These are phyloP conservation scores for Chaetomium tenue DNA, from an alignment of 495 filamentous ascomycete genomes.

Conservation along the genomic window DNA sequence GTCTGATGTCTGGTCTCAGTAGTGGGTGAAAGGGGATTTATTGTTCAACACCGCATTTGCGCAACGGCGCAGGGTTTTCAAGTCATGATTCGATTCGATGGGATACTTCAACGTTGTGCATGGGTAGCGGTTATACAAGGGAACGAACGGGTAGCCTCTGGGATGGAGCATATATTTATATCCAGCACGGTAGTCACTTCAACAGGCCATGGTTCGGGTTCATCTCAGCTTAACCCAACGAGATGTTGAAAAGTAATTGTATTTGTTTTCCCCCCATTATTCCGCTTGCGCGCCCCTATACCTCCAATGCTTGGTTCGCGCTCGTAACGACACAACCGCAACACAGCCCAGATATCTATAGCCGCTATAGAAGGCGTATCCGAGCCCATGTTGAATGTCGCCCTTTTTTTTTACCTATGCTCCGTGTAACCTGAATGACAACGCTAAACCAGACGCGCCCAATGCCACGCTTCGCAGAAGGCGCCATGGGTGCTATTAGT, in stretches of 20 bases:
- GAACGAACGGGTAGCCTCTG: not conserved
- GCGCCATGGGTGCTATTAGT: conserved; percentile 7
- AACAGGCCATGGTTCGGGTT: conserved; percentile 3
- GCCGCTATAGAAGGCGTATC: conserved; percentile 13
- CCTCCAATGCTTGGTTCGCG: conserved; percentile 15
- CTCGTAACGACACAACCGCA: not conserved
- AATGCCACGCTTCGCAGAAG: not conserved
- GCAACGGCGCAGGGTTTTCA: conserved; percentile 5
- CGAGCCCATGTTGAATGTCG: conserved; percentile 35
- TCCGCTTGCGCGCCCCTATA: not conserved
- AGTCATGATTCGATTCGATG: not conserved
- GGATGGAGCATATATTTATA: not conserved
- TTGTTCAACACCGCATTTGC: conserved; percentile 28
- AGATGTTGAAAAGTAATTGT: conserved; percentile 24
- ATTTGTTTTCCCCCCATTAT: conserved; percentile 8
- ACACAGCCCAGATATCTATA: conserved; percentile 16
- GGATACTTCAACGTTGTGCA: conserved; percentile 15
- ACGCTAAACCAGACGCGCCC: conserved; percentile 8
- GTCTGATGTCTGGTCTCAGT: not conserved
- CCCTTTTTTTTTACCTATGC: conserved; percentile 26
- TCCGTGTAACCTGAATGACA: not conserved
- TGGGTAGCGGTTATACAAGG: not conserved
- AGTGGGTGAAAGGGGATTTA: not conserved
- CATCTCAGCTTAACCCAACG: not conserved
- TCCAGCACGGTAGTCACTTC: conserved; percentile 6